A percentile compares a stretch with the other conserved stretches of the same genome.
Conservation (phyloP, 495 filamentous ascomycete species). For the Penicillium flavigenum region DNA sequence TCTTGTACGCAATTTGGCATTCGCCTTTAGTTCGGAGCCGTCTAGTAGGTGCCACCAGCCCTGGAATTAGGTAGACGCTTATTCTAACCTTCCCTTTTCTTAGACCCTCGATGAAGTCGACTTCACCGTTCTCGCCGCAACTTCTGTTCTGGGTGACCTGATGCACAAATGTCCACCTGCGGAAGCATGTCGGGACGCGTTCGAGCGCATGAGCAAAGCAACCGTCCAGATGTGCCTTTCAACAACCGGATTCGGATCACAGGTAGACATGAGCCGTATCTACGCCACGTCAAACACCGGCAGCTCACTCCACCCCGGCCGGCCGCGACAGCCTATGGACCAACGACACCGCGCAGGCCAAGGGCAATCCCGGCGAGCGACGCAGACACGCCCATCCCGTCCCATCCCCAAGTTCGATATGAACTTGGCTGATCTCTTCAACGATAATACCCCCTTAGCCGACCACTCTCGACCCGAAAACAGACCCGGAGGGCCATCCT, state of each 20-base stretch:
- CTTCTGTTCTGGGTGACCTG: conserved; percentile 75
- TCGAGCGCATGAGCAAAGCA: conserved; percentile 92
- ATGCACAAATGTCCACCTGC: conserved; percentile 78
- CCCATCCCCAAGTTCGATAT: conserved; percentile 61
- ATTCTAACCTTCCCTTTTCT: conserved; percentile 13
- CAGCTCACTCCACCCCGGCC: conserved; percentile 24
- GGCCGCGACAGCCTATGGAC: conserved; percentile 27
- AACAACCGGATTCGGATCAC: conserved; percentile 74
- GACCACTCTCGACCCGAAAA: conserved; percentile 28
- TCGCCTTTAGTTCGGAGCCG: conserved; percentile 81
- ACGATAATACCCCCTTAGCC: conserved; percentile 26
- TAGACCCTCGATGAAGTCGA: conserved; percentile 93
- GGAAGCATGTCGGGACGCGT: conserved; percentile 86
- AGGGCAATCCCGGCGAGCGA: conserved; percentile 28
- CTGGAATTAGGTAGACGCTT: neutral
- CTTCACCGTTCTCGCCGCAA: conserved; percentile 92
- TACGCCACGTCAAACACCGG: conserved; percentile 19
- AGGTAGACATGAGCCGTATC: conserved; percentile 36
- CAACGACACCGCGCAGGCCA: conserved; percentile 27
- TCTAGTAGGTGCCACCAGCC: conserved; percentile 58
- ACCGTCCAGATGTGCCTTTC: conserved; percentile 88
- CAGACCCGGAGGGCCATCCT: conserved; percentile 18
- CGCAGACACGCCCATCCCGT: conserved; percentile 34
- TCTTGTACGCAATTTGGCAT: conserved; percentile 97
- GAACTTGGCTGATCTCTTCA: conserved; percentile 57